These are phyloP conservation scores for Aspergillus tamarii DNA, from an alignment of 2,329 filamentous ascomycete genomes.

Conservation along the genomic window DNA sequence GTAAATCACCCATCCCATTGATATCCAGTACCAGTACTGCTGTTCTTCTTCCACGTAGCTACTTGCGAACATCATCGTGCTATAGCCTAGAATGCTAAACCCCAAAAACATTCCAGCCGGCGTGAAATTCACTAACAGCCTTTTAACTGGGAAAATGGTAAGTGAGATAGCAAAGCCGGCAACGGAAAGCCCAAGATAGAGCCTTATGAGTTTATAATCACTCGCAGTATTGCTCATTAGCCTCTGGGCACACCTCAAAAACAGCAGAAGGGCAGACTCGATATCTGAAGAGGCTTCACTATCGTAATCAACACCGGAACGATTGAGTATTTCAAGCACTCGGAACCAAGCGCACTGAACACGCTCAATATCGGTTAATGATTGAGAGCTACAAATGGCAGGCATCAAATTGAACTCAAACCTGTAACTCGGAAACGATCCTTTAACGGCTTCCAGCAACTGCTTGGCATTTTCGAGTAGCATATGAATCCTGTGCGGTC, in stretches of 20 bases:
- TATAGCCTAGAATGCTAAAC: conserved; percentile 65
- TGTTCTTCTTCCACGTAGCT: conserved; percentile 99
- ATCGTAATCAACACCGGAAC: conserved; percentile 10
- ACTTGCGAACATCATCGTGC: conserved; percentile 93
- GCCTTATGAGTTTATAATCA: conserved; percentile 75
- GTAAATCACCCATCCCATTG: conserved; percentile 53
- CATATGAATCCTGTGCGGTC: conserved; percentile 64
- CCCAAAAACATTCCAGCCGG: conserved; percentile 46
- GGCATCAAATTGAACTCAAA: conserved; percentile 42
- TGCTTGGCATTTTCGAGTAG: conserved; percentile 79
- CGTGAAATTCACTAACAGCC: conserved; percentile 32
- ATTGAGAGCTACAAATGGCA: conserved; percentile 26
- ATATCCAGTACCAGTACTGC: conserved; percentile 96
- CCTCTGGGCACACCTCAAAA: conserved; percentile 73
- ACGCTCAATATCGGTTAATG: conserved; percentile 50
- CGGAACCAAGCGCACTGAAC: conserved; percentile 72
- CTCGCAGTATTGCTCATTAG: conserved; percentile 88
- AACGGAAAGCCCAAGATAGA: conserved; percentile 39
- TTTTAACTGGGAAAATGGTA: conserved; percentile 35
- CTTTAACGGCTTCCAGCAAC: conserved; percentile 74
- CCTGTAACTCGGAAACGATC: conserved; percentile 65
- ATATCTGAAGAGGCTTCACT: conserved; percentile 20
- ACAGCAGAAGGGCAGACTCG: conserved; percentile 48
- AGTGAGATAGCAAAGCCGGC: conserved; percentile 48
- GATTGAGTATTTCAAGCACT: conserved; percentile 27